Evolutionary conservation across 306 rosid species (phyloP), one percentile per base, ranked within the genome.

Genomic region (Albizia julibrissin): DNA sequence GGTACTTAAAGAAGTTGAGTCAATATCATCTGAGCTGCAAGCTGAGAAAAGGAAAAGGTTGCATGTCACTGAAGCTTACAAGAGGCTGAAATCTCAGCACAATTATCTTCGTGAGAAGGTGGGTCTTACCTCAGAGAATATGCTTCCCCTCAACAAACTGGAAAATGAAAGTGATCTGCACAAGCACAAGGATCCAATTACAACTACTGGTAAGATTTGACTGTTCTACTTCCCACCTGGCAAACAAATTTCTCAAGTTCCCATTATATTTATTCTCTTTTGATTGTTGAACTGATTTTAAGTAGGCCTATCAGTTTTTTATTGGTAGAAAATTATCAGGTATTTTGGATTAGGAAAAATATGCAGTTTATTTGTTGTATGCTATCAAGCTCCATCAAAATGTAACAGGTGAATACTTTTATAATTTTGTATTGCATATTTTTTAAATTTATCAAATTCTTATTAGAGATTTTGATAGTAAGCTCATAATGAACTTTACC

Each of bases 51-150:
- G 75, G 85, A 90, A 85, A 87, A 85, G 65, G 61, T 76, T 66
- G 68, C 79, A 73, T 3, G 49, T 78, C 6, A 67, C 70, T 69
- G 94, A 85, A 37, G 88, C 88, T 0, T 91, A 82, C 92, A 95
- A 89, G 84, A 91, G 82, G 59, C 90, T 93, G 42, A 93, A 91
- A 81, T 92, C 97, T 77, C 96, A 93, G 69, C 79, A 93, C 58
- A 83, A 74, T 81, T 95, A 72, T 52, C 91, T 95, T 59, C 81
- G 87, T 22, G 44, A 72, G 44, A 93, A 93, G 88, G 37, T 49
- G 83, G 96, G 96, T 79, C 93, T 92, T 44, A 85, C 82, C 2
- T 67, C 50, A 29, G 94, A 93, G 39, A 87, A 84, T 79, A 91
- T 88, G 97, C 44, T 78, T 72, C 77, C 75, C 43, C 81, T 70